Base-by-base conservation (phyloP, 2,329 filamentous ascomycete species). In the Moelleriella libera region DNA sequence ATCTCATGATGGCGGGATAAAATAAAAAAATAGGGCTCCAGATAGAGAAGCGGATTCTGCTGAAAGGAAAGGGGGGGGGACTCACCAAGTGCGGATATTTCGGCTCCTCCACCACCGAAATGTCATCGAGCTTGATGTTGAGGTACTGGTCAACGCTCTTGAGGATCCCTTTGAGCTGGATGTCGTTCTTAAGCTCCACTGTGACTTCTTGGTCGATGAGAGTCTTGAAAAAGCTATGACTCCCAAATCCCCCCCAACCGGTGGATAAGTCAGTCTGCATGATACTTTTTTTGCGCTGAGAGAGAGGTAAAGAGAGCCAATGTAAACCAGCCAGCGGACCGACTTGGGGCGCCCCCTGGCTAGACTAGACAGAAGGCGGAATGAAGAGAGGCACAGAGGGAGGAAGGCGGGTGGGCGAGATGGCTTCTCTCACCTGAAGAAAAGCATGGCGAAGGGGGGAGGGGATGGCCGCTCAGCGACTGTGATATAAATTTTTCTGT, bases 121-220 rank as follows among this genome's bases (percentile, higher is more conserved):
- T 94, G 61, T 96, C 88, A 61, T 98, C 92, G 45, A 98, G 80
- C 74, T 97, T 97, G 70, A 98, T 96, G 70, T 98, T 98, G 61
- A 98, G 80, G 69, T 94, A 98, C 71, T 97, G 92, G 65, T 98
- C 92, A 55, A 98, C 90, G 61, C 86, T 94, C 74, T 97, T 98
- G 55, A 98, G 76, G 37, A 83, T 94, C 55, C 92, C 92, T 58
- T 87, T 86, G 65, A 98, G 94, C 63, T 89, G 88, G 58, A 98
- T 94, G 69, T 98, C 92, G 67, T 98, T 98, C 71, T 98, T 98
- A 65, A 98, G 85, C 73, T 98, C 92, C 63, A 98, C 88, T 44
- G 89, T 97, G 61, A 98, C 89, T 72, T 94, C 83, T 57, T 92
- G 85, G 72, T 96, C 92, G 64, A 96, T 94, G 60, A 97, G 85